Evolutionary conservation across 495 filamentous ascomycete genomes (phyloP), one percentile per base, ranked within the genome.

Genomic region (Annulohypoxylon moriforme): DNA sequence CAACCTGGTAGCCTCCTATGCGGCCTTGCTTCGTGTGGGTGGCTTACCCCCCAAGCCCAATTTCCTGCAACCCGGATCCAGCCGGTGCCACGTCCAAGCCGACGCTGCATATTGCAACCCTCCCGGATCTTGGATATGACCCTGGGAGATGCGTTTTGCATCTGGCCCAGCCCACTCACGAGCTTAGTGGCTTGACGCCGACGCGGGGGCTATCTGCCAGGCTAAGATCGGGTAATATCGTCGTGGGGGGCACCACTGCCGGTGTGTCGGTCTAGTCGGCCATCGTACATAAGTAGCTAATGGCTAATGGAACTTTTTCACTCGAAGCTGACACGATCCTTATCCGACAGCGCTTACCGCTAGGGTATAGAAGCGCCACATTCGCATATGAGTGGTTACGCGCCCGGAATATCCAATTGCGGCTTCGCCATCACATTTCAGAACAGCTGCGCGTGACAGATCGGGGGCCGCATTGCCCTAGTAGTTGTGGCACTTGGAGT

Each of bases 221-320:
- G 67, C 63, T 74, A 71, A 71, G 71, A 69, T 71, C 67, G 71
- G 71, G 44, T 74, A 74, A 74, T 74, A 67, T 74, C 27, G 52
- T 64, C 71, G 71, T 74, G 71, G 71, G 71, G 69, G 71, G 55
- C 46, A 62, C 57, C 40, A 13, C 46, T 24, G 49, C 29, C 60
- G 42, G 38, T 64, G 46, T 59, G 14, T 67, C 33, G 42, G 58
- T 49, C 62, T 70, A 25, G 67, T 50, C 50, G 63, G 49, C 47
- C 16, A 58, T 60, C 36, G 34, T 60, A 64, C 67, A 56, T 60
- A 60, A 70, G 60, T n/a, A n/a, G n/a, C n/a, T n/a, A n/a, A n/a
- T n/a, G 34, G 57, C 52, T 31, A 52, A 60, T 72, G n/a, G 49
- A 24, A 46, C 47, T 60, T 55, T 61, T 61, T 55, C 5, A 14